Evolutionary conservation across 2,329 filamentous ascomycete genomes (phyloP), one percentile per base, ranked within the genome.

Genomic region (Paecilomyces sp.): DNA sequence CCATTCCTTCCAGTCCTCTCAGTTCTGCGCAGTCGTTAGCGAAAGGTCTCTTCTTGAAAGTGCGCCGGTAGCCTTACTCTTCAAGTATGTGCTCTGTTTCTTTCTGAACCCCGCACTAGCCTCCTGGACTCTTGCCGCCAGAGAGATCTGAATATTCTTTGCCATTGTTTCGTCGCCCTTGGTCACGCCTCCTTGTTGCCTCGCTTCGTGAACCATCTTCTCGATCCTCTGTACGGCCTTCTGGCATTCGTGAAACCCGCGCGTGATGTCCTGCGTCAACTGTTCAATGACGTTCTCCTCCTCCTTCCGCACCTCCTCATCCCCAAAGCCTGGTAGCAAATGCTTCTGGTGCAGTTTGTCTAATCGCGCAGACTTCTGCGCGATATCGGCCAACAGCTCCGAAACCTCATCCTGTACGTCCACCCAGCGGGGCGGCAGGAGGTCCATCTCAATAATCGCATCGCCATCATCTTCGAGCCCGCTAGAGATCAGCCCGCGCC

Each of bases 331-430:
- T 0, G 94, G 94, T 13, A 99, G 82, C 52, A 99, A 90, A 76
- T 99, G 94, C 74, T 97, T 97, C 77, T 96, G 92, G 74, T 99
- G 94, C 62, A 99, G 81, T 71, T 92, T 91, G 71, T 97, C 94
- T 33, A 99, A 83, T 68, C 87, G 87, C 67, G 90, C 87, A 65
- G 91, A 90, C 77, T 95, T 91, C 62, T 85, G 87, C 57, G 91
- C 88, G 65, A 97, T 91, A 60, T 90, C 86, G 62, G 85, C 83
- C 9, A 99, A 84, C 51, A 90, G 79, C 61, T 97, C 91, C 31
- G 89, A 88, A 62, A 99, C 91, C 72, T 97, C 92, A 72, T 97
- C 94, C 69, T 92, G 92, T 61, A 96, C 83, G 71, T 99, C 94
- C 60, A 93, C 89, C 94, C 94, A 99, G 62, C 94, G 88, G 57